Base-by-base conservation (phyloP, 1,284 basidiomycete species). In the Cronartium quercuum region DNA sequence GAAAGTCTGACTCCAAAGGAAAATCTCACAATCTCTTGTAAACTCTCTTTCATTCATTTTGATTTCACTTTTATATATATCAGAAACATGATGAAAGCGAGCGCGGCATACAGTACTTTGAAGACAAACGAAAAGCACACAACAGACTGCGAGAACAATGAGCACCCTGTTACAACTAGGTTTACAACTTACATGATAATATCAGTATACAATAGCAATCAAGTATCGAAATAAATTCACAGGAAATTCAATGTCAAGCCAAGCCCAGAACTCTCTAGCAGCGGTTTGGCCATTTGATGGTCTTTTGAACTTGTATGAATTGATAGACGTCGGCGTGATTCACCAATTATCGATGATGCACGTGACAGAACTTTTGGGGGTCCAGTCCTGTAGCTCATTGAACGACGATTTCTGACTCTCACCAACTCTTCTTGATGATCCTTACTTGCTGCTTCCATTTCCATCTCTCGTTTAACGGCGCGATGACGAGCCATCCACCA, bases 401-500 rank as follows among this genome's bases (percentile, higher is more conserved):
- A 35, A 2, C 44, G 21, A 6, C 37, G 47, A 34, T 51, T 67
- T n/a, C 40, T 47, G 35, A 47, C 42, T 34, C 29, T 35, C 24
- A 34, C 51, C 35, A 34, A n/a, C 13, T 29, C 35, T 55, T 67
- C 42, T 35, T 18, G 51, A 35, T 67, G 35, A 1, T 47, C 13
- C n/a, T 67, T 55, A 9, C 41, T 21, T 0, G 42, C 42, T 0
- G 42, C 29, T 38, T 58, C 18, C 29, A 60, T 41, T 37, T 67
- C 29, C 29, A 71, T 34, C 40, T 71, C 68, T 71, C 62, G 24
- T 34, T 44, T 44, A 1, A 71, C 68, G 29, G 40, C 18, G 6
- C 40, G 21, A 40, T 64, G 61, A 15, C 68, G 68, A 9, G 29
- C 35, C 21, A 51, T 47, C 68, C 68, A 71, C 68, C 68, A 71